Percentiles rank a stretch among this genome's conserved stretches.
These are phyloP conservation scores for Wickerhamomyces chambardii DNA, from an alignment of 805 yeast species.

Conservation along the genomic window DNA sequence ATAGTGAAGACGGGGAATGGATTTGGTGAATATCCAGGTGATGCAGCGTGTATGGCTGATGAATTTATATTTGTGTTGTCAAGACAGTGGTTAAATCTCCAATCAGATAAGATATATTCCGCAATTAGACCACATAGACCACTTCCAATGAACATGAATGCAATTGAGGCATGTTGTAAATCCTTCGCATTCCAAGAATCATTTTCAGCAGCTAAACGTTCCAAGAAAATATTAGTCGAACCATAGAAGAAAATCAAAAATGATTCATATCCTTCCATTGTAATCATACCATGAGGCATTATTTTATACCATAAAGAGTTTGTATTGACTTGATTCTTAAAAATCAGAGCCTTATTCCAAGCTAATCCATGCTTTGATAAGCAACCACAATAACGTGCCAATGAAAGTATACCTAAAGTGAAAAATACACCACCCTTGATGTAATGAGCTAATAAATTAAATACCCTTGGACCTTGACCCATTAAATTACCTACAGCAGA, in stretches of 20 bases:
- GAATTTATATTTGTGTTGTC: conserved; percentile 19
- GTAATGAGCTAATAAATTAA: conserved; percentile 87
- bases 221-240: conserved; percentile 79
- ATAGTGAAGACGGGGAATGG: conserved; percentile 92
- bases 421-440: conserved; percentile 93
- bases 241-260: conserved; percentile 83
- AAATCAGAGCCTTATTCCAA: conserved; percentile 56
- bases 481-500: conserved; percentile 46
- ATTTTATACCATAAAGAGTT: conserved; percentile 17
- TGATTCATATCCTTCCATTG: conserved; percentile 84
- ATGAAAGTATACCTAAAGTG: conserved; percentile 63
- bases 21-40: conserved; percentile 82
- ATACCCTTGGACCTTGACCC: conserved; percentile 61
- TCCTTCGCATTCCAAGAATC: conserved; percentile 87
- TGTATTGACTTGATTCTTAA: conserved; percentile 17
- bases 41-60: conserved; percentile 24
- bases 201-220: conserved; percentile 61
- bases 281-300: conserved; percentile 37
- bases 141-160: conserved; percentile 84
- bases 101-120: conserved; percentile 54
- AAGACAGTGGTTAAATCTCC: conserved; percentile 43
- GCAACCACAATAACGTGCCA: conserved; percentile 84
- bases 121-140: conserved; percentile 86
- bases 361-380: conserved; percentile 76
- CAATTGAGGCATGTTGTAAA: conserved; percentile 83